Base-by-base conservation (phyloP, 176 grass and related monocot species). In the Guadua angustifolia region DNA sequence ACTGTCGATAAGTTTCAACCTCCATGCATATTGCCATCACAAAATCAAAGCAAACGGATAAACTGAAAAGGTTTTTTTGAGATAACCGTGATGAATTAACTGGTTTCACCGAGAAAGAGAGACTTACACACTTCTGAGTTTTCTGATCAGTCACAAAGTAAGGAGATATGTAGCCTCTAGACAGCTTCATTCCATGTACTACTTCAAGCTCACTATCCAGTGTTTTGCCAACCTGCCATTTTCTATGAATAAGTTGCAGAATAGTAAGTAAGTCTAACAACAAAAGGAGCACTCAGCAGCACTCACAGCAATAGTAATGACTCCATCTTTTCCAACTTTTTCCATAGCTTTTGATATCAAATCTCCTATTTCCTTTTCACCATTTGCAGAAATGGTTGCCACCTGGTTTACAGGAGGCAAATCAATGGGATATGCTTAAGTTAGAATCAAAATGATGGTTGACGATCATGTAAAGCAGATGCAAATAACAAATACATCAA, bases 81-180 rank as follows among this genome's bases (percentile, higher is more conserved):
- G 29, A 29, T 1, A 29, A 29, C 29, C 29, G 29, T 29, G 29
- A 29, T 29, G 29, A 29, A 29, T 29, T 29, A 29, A 29, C 0
- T 29, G 29, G 29, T 29, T 29, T 29, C 29, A 29, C 29, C 29
- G 29, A 29, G 29, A 58, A 29, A 75, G 19, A 75, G 0, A 75
- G 42, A 88, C 95, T 90, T 89, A 98, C 95, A 86, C 95, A 98
- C 91, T 95, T 98, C 88, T 98, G 93, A 63, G 92, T 95, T 76
- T 93, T 98, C 47, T 80, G 83, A 88, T 98, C 92, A 66, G 90
- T 95, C 47, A 98, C 82, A 77, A 98, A 98, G 83, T 98, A 93
- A 85, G 92, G 95, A 82, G 95, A 98, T 82, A 98, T 98, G 85
- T 91, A 98, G 51, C 95, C 95, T 82, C 95, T 95, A 22, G 90